These are phyloP conservation scores for Hypoxylon sp. DNA, from an alignment of 2,329 filamentous ascomycete genomes.

Conservation along the genomic window DNA sequence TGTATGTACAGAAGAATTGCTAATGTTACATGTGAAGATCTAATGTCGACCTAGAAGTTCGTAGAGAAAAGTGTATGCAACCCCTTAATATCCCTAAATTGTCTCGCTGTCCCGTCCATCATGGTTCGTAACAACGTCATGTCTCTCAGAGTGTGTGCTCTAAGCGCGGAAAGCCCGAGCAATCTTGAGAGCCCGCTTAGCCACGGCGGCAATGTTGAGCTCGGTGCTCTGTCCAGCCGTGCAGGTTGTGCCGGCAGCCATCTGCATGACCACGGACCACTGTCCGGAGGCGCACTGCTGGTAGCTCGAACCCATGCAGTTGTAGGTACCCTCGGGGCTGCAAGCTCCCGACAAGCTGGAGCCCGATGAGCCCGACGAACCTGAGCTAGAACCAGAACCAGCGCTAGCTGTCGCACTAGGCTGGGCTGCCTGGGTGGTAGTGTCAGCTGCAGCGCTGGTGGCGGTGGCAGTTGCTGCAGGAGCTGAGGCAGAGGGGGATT, in stretches of 20 bases:
- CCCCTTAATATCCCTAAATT: constrained; percentile 6
- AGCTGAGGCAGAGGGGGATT: constrained; percentile 26
- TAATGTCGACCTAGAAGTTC: constrained; percentile 6
- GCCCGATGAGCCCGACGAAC: constrained; percentile 26
- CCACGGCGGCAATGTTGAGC: constrained; percentile 55
- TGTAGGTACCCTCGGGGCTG: constrained; percentile 64
- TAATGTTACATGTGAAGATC: constrained; percentile 29
- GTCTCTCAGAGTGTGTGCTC: constrained; percentile 7
- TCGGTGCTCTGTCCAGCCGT: constrained; percentile 56
- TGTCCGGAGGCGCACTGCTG: constrained; percentile 67
- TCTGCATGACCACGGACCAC: constrained; percentile 60
- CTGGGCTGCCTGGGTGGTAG: constrained; percentile 36
- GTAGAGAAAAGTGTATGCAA: constrained; percentile 17
- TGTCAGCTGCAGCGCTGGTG: constrained; percentile 27
- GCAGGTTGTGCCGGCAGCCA: constrained; percentile 64
- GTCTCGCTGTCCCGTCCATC: not conserved
- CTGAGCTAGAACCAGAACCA: not conserved
- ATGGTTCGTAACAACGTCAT: constrained; percentile 6
- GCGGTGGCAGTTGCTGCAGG: constrained; percentile 25
- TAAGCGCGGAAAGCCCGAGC: constrained; percentile 49
- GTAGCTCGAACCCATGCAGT: constrained; percentile 66
- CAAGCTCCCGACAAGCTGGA: constrained; percentile 58
- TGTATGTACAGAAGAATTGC: constrained; percentile 37
- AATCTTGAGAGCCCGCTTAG: constrained; percentile 31
- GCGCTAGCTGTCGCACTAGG: constrained; percentile 42